Evolutionary conservation across 495 filamentous ascomycete species (phyloP), one percentile per base, ranked within the genome.

Genomic region (Hypoxylon cercidicola): DNA sequence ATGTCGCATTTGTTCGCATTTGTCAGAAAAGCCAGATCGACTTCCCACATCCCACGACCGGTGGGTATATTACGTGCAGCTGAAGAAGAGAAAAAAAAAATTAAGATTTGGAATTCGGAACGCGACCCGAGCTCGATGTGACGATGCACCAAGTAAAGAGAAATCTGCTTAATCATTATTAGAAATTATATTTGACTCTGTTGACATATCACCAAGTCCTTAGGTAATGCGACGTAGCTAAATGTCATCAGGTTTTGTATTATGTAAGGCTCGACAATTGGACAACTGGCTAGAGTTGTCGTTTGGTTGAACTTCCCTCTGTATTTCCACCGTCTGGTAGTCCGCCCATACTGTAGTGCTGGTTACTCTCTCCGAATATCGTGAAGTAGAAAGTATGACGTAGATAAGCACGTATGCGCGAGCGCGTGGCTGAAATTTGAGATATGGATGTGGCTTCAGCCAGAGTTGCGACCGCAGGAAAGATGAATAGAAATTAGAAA

Each of bases 1-100:
- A 61, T 55, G 57, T 66, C 52, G 57, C 51, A 66, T 66, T 66
- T 66, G 63, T 66, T 56, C n/a, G n/a, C n/a, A n/a, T n/a, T n/a
- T n/a, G n/a, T n/a, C n/a, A n/a, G n/a, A 66, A 50, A 23, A 41
- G n/a, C 44, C 37, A 61, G 52, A 66, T 66, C 56, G 56, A 52
- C 57, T 13, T 46, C 46, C 0, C 19, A 15, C 40, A 35, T 65
- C 51, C 56, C 43, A 61, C 30, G 11, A 37, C 47, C 63, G 63
- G 57, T 47, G 21, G 39, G 11, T 16, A 52, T 45, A 39, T 15
- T 46, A 30, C 5, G 18, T 13, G 15, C n/a, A 20, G 16, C 20
- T 7, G 13, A 16, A 16, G 39, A 41, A 41, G n/a, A n/a, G n/a
- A n/a, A n/a, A 41, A 37, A 37, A 41, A 41, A 41, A 41, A 37